Evolutionary conservation across 1,284 basidiomycete genomes (phyloP), one percentile per base, ranked within the genome.

Genomic region (Porogramme epimiltina): DNA sequence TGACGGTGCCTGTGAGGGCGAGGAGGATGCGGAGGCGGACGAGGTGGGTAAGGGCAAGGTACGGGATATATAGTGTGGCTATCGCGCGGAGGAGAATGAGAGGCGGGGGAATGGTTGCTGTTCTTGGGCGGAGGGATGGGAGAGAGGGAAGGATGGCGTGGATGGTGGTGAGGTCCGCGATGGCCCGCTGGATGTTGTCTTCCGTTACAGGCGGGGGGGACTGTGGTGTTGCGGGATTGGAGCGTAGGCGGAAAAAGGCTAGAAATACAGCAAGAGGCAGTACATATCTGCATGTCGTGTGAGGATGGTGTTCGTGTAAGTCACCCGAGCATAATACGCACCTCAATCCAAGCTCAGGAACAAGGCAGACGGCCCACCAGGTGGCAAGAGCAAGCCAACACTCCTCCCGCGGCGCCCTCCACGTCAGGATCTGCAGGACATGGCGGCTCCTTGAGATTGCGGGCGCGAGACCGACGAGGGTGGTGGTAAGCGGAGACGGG

Each of bases 291-390:
- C 23, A 26, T 3, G 34, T 16, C 5, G 10, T 18, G 16, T 16
- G n/a, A 13, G 8, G 34, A 31, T 24, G 20, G 31, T 33, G 25
- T 42, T 9, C 9, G 0, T 16, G 20, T 15, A 38, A 18, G 2
- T 31, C 25, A 11, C 9, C 26, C 25, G 42, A n/a, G 25, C 5
- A 3, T 3, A 37, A 18, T 31, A 73, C 79, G 54, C 54, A 88
- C 86, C 78, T 80, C 59, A 91, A 71, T 6, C 73, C 73, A 16
- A 73, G 69, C 20, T 79, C 77, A 2, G 81, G 72, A 23, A 86
- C 75, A 36, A 93, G 73, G 70, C 89, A 92, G n/a, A 84, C 28
- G 0, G 79, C 79, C 89, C 91, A 95, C 90, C 90, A 93, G 0
- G 66, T 66, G 0, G 77, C 84, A 24, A 95, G 68, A 0, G 81